Conservation (phyloP, 768 basidiomycete species). For the Strobilomyces dryophilus region DNA sequence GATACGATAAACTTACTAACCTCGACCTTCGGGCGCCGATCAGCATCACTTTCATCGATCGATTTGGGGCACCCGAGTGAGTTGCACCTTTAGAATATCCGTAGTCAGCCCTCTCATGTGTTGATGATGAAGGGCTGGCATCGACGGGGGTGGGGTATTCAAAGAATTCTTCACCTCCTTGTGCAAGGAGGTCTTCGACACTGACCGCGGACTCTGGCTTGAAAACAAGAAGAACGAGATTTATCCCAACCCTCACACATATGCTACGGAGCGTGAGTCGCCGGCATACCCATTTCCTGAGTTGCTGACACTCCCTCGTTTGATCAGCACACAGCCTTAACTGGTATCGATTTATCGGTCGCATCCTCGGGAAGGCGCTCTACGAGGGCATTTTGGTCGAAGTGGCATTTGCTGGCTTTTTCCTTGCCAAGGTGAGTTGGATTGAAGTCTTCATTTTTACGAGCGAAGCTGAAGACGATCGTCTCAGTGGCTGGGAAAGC, state of each 20-base stretch:
- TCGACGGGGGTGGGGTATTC: conserved; percentile 96
- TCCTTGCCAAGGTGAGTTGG: conserved; percentile 72
- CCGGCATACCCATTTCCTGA: background rate
- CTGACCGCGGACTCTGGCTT: conserved; percentile 91
- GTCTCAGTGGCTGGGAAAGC: conserved; percentile 83
- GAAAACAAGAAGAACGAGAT: conserved; percentile 88
- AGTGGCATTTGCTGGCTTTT: conserved; percentile 93
- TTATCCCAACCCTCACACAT: conserved; percentile 91
- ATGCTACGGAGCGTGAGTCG: conserved; percentile 79
- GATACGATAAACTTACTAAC: conserved; percentile 79
- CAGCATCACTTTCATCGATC: conserved; percentile 89
- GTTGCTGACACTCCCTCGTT: background rate
- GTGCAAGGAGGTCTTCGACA: conserved; percentile 92
- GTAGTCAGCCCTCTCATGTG: conserved; percentile 3
- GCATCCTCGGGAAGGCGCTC: conserved; percentile 92
- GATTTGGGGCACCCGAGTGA: conserved; percentile 82
- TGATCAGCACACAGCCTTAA: conserved; percentile 70
- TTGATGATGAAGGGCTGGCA: conserved; percentile 58
- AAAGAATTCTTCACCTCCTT: conserved; percentile 96
- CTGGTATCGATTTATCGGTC: conserved; percentile 93
- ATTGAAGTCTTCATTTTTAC: background rate
- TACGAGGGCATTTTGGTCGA: conserved; percentile 96
- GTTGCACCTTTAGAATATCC: conserved; percentile 23
- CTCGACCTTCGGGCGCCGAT: conserved; percentile 78
- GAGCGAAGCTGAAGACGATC: background rate